These are phyloP conservation scores for Barnettozyma wickerhamii DNA, from an alignment of 805 yeast genomes.

Conservation along the genomic window DNA sequence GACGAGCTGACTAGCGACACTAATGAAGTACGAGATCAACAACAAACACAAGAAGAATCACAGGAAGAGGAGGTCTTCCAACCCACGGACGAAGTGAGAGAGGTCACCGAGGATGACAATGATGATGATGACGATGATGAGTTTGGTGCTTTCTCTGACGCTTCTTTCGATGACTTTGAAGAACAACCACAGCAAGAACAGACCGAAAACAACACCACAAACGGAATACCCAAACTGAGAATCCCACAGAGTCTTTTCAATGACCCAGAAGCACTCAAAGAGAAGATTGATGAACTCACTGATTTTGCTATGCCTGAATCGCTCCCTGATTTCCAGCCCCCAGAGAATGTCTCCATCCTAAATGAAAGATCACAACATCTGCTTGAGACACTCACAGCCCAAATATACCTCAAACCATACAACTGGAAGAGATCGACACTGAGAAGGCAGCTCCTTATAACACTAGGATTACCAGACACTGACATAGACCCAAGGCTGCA, in stretches of 20 bases:
- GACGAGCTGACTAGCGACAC: no score
- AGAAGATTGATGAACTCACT: slow-evolving; percentile 9
- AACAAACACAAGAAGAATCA: no score
- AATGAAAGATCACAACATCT: slow-evolving; percentile 36
- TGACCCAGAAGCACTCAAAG: slow-evolving; percentile 5
- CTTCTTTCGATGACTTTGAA: slow-evolving; percentile 31
- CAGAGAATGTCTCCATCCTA: slow-evolving; percentile 15
- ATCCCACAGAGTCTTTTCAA: slow-evolving; percentile 18
- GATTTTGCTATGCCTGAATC: slow-evolving; percentile 12
- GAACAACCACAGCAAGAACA: slow-evolving; percentile 7
- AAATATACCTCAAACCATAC: slow-evolving; percentile 49
- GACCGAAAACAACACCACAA: background rate
- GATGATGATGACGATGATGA: slow-evolving; percentile 25
- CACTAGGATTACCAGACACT: slow-evolving; percentile 71
- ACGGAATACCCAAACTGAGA: background rate
- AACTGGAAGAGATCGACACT: slow-evolving; percentile 69
- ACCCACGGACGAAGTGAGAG: no score
- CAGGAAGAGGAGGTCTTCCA: background rate
- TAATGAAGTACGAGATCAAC: no score
- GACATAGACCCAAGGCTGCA: slow-evolving; percentile 26
- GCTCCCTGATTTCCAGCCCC: slow-evolving; percentile 6
- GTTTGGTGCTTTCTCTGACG: slow-evolving; percentile 31
- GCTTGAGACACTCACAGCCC: slow-evolving; percentile 42
- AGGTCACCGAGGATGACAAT: background rate
- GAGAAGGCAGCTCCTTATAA: slow-evolving; percentile 56